phyloP scores from a whole-genome alignment of 768 basidiomycete genomes.

The Kockovaella imperatae region DNA sequence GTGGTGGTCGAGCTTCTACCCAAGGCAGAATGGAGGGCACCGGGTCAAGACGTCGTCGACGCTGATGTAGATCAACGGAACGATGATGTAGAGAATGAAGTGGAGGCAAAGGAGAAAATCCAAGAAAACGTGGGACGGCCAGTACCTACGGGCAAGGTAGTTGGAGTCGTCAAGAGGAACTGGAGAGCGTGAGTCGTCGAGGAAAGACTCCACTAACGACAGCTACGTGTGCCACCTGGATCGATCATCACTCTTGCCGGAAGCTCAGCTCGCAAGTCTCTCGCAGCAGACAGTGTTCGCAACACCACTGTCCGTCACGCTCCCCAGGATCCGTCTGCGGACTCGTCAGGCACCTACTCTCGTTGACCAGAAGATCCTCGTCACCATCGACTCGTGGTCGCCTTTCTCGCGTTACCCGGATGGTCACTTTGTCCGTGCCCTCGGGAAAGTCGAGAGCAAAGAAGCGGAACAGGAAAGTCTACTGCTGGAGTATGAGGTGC shows the following conservation, averaged over 20 bases:
- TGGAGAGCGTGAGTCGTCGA: conserved; percentile 72
- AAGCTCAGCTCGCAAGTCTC: conserved; percentile 61
- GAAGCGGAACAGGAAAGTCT: conserved; percentile 94
- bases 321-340: conserved; percentile 87
- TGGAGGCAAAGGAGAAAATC: conserved; percentile 48
- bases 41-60: conserved; percentile 85
- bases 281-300: conserved; percentile 83
- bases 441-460: conserved; percentile 86
- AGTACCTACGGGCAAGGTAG: conserved; percentile 75
- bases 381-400: conserved; percentile 90
- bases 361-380: conserved; percentile 87
- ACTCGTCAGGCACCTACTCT: conserved; percentile 88
- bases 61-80: conserved; percentile 86
- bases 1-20: conserved; percentile 84
- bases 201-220: not conserved
- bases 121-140: conserved; percentile 38
- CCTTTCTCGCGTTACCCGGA: conserved; percentile 82
- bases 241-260: conserved; percentile 71
- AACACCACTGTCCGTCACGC: conserved; percentile 78
- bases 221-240: conserved; percentile 95
- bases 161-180: conserved; percentile 88
- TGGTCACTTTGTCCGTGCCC: conserved; percentile 87
- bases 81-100: conserved; percentile 68
- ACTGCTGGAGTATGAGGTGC: conserved; percentile 87
- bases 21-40: conserved; percentile 83